phyloP scores from a whole-genome alignment of 306 rosid species.

The Elaeagnus macrophylla region DNA sequence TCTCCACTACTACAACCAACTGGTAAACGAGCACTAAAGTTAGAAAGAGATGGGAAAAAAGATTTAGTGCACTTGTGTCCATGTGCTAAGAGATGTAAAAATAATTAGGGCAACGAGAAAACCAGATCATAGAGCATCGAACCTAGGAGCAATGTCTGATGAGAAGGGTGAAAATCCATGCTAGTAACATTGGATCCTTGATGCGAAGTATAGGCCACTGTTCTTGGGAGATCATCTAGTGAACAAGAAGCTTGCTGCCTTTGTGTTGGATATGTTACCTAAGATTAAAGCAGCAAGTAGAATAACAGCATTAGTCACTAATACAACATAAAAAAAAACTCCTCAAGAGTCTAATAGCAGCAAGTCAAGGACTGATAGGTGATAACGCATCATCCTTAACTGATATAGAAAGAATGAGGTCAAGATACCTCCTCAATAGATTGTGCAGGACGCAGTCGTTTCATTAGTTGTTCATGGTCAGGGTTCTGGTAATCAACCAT shows the following conservation, averaged over 20 bases:
- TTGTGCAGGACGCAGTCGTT: constrained; percentile 55
- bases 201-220: constrained; percentile 56
- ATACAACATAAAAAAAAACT: constrained; percentile 6
- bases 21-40: constrained; percentile 25
- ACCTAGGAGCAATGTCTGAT: constrained; percentile 71
- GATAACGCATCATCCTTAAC: too few species aligned
- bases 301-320: constrained; percentile 16
- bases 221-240: constrained; percentile 66
- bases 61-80: not conserved
- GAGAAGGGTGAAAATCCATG: constrained; percentile 95
- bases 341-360: constrained; percentile 6
- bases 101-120: not conserved
- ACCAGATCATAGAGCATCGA: constrained; percentile 13
- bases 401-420: not conserved
- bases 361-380: not conserved
- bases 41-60: not conserved
- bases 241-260: constrained; percentile 66
- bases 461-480: constrained; percentile 68
- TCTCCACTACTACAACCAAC: constrained; percentile 80
- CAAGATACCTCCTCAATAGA: constrained; percentile 64
- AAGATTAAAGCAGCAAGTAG: constrained; percentile 21
- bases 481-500: constrained; percentile 63
- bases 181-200: constrained; percentile 80
- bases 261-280: constrained; percentile 60
- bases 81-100: not conserved